Evolutionary conservation across 192 early-diverging fungal species (phyloP).

Genomic region (Coemansia sp.): DNA sequence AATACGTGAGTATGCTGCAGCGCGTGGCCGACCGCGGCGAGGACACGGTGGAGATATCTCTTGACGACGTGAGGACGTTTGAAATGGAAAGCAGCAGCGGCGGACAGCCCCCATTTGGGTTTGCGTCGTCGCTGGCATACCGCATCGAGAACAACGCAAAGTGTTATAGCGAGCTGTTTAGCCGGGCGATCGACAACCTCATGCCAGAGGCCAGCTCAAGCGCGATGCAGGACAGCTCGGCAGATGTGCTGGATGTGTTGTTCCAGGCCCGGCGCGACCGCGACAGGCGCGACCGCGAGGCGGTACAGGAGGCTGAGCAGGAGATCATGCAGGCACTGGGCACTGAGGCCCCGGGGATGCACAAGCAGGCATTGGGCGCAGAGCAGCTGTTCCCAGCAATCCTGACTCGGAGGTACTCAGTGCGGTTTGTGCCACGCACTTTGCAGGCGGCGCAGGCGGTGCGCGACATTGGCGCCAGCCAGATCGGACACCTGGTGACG

Average conservation of each 20-base stretch:
- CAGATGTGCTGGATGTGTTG: slow-evolving; percentile 86
- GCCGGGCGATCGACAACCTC: slow-evolving; percentile 66
- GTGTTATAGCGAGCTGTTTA: slow-evolving; percentile 79
- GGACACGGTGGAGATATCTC: slow-evolving; percentile 59
- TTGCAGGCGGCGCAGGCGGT: slow-evolving; percentile 67
- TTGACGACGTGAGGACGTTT: slow-evolving; percentile 63
- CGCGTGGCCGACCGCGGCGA: slow-evolving; percentile 60
- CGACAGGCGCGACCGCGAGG: slow-evolving; percentile 51
- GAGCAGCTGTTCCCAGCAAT: slow-evolving; percentile 71
- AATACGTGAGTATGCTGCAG: slow-evolving; percentile 59
- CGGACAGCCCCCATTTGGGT: slow-evolving; percentile 24
- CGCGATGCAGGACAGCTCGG: slow-evolving; percentile 53
- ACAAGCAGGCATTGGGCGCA: slow-evolving; percentile 24
- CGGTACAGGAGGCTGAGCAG: slow-evolving; percentile 6
- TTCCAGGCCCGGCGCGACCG: slow-evolving; percentile 78
- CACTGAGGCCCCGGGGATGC: slow-evolving; percentile 8
- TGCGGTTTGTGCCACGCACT: slow-evolving; percentile 77
- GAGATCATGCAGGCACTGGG: slow-evolving; percentile 12
- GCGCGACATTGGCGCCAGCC: slow-evolving; percentile 76
- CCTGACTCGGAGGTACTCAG: slow-evolving; percentile 80
- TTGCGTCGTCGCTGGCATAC: slow-evolving; percentile 47
- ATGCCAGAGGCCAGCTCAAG: slow-evolving; percentile 53
- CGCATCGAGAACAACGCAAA: slow-evolving; percentile 84
- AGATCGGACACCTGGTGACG: slow-evolving; percentile 82
- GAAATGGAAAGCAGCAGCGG: slow-evolving; percentile 41